Evolutionary conservation across 192 early-diverging fungal genomes (phyloP).

Genomic region (Gaertneriomyces sp.): DNA sequence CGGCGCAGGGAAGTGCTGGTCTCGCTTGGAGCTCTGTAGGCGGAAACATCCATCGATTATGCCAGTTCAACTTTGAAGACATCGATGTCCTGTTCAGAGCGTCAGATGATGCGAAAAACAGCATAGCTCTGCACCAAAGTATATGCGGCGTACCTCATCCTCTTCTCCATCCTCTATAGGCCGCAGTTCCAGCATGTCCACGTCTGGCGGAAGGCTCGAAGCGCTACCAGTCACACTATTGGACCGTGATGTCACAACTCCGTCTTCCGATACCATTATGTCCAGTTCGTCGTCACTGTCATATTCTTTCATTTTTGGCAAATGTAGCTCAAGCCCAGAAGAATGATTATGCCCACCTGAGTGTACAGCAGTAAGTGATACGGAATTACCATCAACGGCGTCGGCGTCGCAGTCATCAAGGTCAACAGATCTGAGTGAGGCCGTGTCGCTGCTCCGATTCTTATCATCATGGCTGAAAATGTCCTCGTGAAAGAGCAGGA

Average conservation of each 20-base stretch:
- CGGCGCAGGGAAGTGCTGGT: no score
- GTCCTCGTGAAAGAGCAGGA: constrained; percentile 20
- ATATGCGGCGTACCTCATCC: background rate
- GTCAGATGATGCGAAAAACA: no score
- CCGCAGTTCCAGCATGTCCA: background rate
- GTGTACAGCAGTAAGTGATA: background rate
- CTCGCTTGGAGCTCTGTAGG: no score
- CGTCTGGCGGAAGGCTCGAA: background rate
- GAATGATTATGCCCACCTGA: background rate
- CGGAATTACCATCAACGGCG: constrained; percentile 8
- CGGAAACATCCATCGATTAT: no score
- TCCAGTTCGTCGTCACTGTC: constrained; percentile 30
- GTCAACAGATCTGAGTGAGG: constrained; percentile 12
- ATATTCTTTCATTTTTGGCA: background rate
- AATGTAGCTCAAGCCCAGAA: background rate
- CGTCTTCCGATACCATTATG: constrained; percentile 11
- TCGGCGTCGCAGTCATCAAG: constrained; percentile 22
- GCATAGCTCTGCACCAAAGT: no score
- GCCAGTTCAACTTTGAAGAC: no score
- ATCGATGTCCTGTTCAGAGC: no score
- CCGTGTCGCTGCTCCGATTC: background rate
- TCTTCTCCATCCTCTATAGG: constrained; percentile 3
- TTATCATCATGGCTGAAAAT: constrained; percentile 4
- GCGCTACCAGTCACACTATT: constrained; percentile 13
- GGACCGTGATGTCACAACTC: constrained; percentile 10